phyloP scores from a whole-genome alignment of 306 rosid genomes.

The Clitoria ternatea region DNA sequence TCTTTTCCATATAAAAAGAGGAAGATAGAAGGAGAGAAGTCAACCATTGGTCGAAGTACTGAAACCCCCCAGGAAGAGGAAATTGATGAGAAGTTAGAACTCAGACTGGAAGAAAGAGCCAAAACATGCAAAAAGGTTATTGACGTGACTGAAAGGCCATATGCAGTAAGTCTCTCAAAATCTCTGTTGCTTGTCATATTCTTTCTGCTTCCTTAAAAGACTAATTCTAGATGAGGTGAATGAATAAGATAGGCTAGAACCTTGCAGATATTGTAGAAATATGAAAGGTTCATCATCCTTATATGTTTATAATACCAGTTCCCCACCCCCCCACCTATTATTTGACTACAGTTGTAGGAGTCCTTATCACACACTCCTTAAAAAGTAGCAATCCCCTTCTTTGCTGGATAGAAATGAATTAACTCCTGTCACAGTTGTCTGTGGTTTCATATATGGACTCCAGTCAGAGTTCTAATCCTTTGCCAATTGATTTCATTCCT shows the following conservation, averaged over 20 bases:
- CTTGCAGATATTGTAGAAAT: not conserved
- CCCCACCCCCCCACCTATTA: not conserved
- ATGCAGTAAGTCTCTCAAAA: conserved; percentile 37
- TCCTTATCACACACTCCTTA: not conserved
- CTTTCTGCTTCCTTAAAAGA: not conserved
- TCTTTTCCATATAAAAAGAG: conserved; percentile 36
- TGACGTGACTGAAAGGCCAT: conserved; percentile 37
- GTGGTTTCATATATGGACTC: conserved; percentile 7
- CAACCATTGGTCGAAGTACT: not conserved
- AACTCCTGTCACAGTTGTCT: too few relatives aligned
- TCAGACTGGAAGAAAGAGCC: not conserved
- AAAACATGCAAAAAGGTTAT: not conserved
- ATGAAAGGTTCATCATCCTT: not conserved
- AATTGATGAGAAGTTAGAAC: conserved; percentile 4
- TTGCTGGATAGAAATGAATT: conserved; percentile 2
- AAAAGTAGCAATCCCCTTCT: not conserved
- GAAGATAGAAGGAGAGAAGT: conserved; percentile 13
- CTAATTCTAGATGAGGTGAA: not conserved
- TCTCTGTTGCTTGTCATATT: not conserved
- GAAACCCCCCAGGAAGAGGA: not conserved
- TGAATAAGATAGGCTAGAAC: not conserved
- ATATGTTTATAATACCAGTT: not conserved
- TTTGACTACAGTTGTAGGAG: not conserved
- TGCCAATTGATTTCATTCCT: conserved; percentile 12
- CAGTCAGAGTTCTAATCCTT: conserved; percentile 5